Conservation (phyloP, 495 filamentous ascomycete genomes). For the Aspergillus panamensis region DNA sequence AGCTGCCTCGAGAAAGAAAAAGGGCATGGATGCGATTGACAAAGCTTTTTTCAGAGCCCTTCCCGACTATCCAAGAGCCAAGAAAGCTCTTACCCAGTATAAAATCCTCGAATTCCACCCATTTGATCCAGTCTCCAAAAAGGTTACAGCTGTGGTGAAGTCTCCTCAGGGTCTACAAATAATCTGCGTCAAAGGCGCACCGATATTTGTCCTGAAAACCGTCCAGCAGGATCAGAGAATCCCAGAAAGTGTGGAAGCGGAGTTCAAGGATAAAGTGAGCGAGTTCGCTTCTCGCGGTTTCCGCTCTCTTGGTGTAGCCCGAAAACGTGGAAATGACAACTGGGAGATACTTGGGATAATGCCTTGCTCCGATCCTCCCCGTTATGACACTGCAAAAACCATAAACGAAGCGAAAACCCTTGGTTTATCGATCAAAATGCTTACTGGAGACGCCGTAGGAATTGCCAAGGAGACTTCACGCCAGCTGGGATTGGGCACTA, state of each 20-base stretch:
- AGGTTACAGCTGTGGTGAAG: conserved; percentile 80
- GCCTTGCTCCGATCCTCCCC: conserved; percentile 88
- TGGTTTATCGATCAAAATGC: conserved; percentile 91
- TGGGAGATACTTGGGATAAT: conserved; percentile 95
- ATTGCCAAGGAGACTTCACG: conserved; percentile 90
- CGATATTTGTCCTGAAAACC: conserved; percentile 76
- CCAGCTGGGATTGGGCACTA: conserved; percentile 85
- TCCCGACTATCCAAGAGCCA: conserved; percentile 73
- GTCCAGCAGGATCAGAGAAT: conserved; percentile 78
- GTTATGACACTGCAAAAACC: conserved; percentile 85
- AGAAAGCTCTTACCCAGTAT: conserved; percentile 70
- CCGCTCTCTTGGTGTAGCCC: conserved; percentile 87
- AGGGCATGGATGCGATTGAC: conserved; percentile 93
- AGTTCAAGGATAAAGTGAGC: conserved; percentile 84
- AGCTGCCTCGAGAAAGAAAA: conserved; percentile 89
- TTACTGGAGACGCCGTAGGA: conserved; percentile 92
- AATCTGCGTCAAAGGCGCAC: conserved; percentile 87
- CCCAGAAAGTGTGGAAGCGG: conserved; percentile 65
- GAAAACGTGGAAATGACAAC: conserved; percentile 67
- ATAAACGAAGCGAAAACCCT: conserved; percentile 85
- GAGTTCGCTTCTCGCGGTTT: conserved; percentile 91
- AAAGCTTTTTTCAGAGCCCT: conserved; percentile 87
- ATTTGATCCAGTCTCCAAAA: conserved; percentile 94
- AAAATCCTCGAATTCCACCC: conserved; percentile 77
- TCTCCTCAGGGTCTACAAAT: conserved; percentile 77